These are phyloP conservation scores for Calocybe indica DNA, from an alignment of 768 basidiomycete species.

Conservation along the genomic window DNA sequence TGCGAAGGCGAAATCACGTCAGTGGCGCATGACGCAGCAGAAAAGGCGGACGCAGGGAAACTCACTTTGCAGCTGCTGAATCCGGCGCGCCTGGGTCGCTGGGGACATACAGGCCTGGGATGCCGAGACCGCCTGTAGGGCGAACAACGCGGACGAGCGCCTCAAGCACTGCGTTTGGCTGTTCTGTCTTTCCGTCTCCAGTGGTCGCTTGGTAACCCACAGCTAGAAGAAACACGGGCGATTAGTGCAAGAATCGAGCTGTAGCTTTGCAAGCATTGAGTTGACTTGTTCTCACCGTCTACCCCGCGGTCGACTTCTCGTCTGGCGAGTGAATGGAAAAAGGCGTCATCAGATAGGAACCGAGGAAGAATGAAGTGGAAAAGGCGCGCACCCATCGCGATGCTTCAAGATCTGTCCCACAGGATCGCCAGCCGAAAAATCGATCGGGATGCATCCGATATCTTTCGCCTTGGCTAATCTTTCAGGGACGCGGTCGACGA, in stretches of 20 bases:
- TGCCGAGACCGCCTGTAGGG: slow-evolving; percentile 51
- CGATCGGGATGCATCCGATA: slow-evolving; percentile 45
- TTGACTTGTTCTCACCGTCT: slow-evolving; percentile 24
- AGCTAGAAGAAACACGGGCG: slow-evolving; percentile 20
- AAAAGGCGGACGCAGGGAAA: neutral
- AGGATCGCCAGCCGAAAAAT: slow-evolving; percentile 41
- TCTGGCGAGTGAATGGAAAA: slow-evolving; percentile 13
- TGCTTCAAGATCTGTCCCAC: slow-evolving; percentile 40
- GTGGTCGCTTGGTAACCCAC: slow-evolving; percentile 53
- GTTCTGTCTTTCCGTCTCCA: slow-evolving; percentile 47
- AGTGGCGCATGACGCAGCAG: neutral
- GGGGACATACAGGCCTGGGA: slow-evolving; percentile 52
- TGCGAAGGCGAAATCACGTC: slow-evolving; percentile 5
- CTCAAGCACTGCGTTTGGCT: slow-evolving; percentile 49
- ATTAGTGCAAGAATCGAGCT: too few relatives aligned
- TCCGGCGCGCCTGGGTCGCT: slow-evolving; percentile 53
- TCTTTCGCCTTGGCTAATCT: slow-evolving; percentile 44
- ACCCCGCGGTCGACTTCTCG: slow-evolving; percentile 47
- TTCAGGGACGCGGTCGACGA: slow-evolving; percentile 52
- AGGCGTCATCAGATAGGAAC: neutral
- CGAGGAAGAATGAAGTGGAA: neutral
- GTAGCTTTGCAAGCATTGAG: too few relatives aligned
- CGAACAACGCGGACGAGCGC: slow-evolving; percentile 45
- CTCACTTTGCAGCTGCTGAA: slow-evolving; percentile 40
- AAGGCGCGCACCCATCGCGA: slow-evolving; percentile 32